A percentile compares a stretch with the other conserved stretches of the same genome.
phyloP scores from a whole-genome alignment of 768 basidiomycete genomes.

The Boletus tomentosulus region DNA sequence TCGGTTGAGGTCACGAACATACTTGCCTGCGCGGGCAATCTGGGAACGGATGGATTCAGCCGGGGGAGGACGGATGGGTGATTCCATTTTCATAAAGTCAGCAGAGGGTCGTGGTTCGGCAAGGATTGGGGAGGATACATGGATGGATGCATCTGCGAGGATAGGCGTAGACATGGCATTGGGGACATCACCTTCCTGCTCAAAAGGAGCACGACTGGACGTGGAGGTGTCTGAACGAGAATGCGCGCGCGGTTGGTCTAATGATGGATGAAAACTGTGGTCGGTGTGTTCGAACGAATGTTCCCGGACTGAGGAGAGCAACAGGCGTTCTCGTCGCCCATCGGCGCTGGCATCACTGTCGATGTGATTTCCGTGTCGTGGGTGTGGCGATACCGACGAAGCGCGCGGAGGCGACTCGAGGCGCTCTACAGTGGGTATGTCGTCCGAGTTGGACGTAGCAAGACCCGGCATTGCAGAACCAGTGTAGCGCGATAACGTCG shows the following conservation, averaged over 20 bases:
- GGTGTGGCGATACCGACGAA: conserved; percentile 23
- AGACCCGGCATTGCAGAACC: conserved; percentile 18
- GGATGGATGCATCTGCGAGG: conserved; percentile 23
- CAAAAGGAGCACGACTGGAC: conserved; percentile 25
- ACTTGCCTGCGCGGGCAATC: conserved; percentile 33
- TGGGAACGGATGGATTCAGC: conserved; percentile 34
- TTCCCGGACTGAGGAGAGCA: conserved; percentile 24
- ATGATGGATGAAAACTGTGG: conserved; percentile 8
- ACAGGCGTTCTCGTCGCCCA: conserved; percentile 22
- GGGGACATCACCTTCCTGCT: conserved; percentile 18
- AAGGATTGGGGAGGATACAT: conserved; percentile 34
- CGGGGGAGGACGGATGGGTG: conserved; percentile 37
- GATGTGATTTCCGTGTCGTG: conserved; percentile 7
- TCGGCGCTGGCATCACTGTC: conserved; percentile 23
- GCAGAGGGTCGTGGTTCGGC: conserved; percentile 40
- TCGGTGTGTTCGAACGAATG: conserved; percentile 22
- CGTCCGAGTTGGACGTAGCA: conserved; percentile 23
- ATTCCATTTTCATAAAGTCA: conserved; percentile 49
- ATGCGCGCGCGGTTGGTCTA: conserved; percentile 9
- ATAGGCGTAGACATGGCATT: conserved; percentile 30
- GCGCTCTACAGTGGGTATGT: conserved; percentile 28
- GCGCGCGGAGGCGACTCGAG: conserved; percentile 23
- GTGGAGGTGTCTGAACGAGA: conserved; percentile 23
- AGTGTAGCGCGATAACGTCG: conserved; percentile 19
- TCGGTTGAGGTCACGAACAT: conserved; percentile 36